Evolutionary conservation across 495 filamentous ascomycete species (phyloP).

Genomic region (Pseudotulostoma volvatum): DNA sequence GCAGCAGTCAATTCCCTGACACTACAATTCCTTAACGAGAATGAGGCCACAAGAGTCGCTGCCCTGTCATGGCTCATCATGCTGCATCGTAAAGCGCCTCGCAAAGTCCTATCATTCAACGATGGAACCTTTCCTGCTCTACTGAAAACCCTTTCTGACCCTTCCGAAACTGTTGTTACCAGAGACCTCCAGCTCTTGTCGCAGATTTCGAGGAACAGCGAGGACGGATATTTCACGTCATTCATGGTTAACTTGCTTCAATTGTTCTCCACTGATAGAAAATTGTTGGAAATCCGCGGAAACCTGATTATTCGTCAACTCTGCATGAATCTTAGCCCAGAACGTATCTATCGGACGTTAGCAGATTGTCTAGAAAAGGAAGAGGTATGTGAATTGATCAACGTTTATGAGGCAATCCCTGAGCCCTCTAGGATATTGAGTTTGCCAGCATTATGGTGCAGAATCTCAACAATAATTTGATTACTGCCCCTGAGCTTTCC

Average conservation of each 20-base stretch:
- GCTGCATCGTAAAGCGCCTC: constrained; percentile 86
- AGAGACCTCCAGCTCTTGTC: constrained; percentile 88
- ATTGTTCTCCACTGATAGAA: constrained; percentile 84
- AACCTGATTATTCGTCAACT: constrained; percentile 94
- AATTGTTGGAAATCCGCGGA: constrained; percentile 77
- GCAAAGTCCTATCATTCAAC: constrained; percentile 88
- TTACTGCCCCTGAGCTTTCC: constrained; percentile 86
- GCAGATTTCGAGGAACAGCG: constrained; percentile 90
- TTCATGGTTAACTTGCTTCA: constrained; percentile 97
- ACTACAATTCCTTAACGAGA: constrained; percentile 85
- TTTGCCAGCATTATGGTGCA: constrained; percentile 99
- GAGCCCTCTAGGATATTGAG: constrained; percentile 53
- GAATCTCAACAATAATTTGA: constrained; percentile 97
- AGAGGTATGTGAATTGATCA: constrained; percentile 34
- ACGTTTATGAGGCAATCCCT: not conserved
- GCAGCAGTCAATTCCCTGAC: constrained; percentile 92
- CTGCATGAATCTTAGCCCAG: constrained; percentile 79
- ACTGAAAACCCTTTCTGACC: constrained; percentile 91
- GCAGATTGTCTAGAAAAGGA: constrained; percentile 97
- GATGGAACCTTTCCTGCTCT: constrained; percentile 94
- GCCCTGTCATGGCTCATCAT: constrained; percentile 93
- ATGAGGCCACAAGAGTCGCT: constrained; percentile 87
- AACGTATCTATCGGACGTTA: constrained; percentile 89
- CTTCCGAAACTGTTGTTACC: constrained; percentile 88
- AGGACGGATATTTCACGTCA: constrained; percentile 89